Evolutionary conservation across 371 early-diverging fungal genomes (phyloP).

Genomic region (Mucor irregularis): DNA sequence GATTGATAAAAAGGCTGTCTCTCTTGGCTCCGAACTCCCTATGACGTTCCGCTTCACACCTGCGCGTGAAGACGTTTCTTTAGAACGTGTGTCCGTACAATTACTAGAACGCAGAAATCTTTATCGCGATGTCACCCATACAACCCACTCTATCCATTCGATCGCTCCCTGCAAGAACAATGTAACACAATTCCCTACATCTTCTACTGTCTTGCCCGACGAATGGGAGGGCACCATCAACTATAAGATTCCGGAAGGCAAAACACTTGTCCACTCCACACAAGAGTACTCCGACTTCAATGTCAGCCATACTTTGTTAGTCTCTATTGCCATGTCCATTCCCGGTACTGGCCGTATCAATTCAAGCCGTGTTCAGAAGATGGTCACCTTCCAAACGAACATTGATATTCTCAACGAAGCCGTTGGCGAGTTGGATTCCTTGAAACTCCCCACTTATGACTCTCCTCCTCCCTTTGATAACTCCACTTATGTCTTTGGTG

Average conservation of each 20-base stretch:
- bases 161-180: background rate
- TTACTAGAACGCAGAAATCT: conserved; percentile 13
- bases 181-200: background rate
- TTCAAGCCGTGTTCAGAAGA: background rate
- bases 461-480: conserved; percentile 22
- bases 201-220: background rate
- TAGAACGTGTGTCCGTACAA: conserved; percentile 10
- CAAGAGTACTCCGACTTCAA: conserved; percentile 13
- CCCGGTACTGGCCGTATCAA: background rate
- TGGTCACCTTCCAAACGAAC: conserved; percentile 12
- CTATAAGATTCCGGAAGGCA: conserved; percentile 4
- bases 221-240: conserved; percentile 12
- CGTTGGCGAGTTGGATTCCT: conserved; percentile 6
- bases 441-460: conserved; percentile 17
- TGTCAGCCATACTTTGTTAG: conserved; percentile 8
- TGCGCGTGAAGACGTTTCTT: background rate
- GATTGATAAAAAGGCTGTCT: conserved; percentile 13
- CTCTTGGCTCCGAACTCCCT: conserved; percentile 11
- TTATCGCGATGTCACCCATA: background rate
- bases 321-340: conserved; percentile 10
- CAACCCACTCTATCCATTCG: conserved; percentile 1
- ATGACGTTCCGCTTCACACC: conserved; percentile 12
- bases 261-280: conserved; percentile 13
- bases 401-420: conserved; percentile 15
- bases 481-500: conserved; percentile 6